A percentile compares a stretch with the other conserved stretches of the same genome.
Evolutionary conservation across 2,329 filamentous ascomycete species (phyloP).

Genomic region (Cladosporium sp.): DNA sequence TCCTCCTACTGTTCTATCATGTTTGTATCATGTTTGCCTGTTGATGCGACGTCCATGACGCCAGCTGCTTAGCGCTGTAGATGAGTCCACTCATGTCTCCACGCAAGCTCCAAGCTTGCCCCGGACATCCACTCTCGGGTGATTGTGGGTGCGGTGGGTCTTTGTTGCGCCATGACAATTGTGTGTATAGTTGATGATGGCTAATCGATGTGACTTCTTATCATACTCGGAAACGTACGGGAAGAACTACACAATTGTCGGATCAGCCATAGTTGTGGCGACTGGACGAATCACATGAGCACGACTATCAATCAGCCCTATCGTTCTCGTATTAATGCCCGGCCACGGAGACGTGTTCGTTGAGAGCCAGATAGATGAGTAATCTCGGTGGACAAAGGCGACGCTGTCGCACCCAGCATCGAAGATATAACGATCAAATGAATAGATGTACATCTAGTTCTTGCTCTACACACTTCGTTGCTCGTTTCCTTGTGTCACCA

Average conservation of each 20-base stretch:
- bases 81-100: constrained; percentile 15
- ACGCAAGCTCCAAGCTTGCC: constrained; percentile 15
- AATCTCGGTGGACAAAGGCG: too few species aligned
- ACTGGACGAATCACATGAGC: not conserved
- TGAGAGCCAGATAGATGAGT: not conserved
- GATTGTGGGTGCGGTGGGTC: constrained; percentile 10
- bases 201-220: not conserved
- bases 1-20: not conserved
- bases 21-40: constrained; percentile 2
- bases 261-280: not conserved
- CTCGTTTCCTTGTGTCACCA: not conserved
- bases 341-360: not conserved
- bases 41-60: constrained; percentile 19
- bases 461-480: not conserved
- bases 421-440: not conserved
- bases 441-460: not conserved
- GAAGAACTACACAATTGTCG: not conserved
- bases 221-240: not conserved
- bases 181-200: not conserved
- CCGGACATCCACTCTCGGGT: constrained; percentile 9
- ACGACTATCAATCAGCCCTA: not conserved
- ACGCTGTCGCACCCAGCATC: not conserved
- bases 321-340: not conserved
- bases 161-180: not conserved
- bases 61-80: constrained; percentile 11